Evolutionary conservation across 2,329 filamentous ascomycete genomes (phyloP).

Genomic region (Hypomyces perniciosus): DNA sequence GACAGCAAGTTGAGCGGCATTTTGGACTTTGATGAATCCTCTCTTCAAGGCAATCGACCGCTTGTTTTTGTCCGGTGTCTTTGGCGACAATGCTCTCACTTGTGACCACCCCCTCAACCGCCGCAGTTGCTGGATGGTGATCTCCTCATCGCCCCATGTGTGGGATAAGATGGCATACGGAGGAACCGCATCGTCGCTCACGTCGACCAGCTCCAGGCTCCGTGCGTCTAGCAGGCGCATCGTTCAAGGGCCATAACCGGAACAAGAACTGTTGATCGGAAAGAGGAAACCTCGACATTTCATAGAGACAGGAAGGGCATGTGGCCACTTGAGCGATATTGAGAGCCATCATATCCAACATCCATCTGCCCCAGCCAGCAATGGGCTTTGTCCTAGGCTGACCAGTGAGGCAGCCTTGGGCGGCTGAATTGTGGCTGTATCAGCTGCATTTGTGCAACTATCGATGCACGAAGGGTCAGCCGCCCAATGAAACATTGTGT

Average conservation of each 20-base stretch:
- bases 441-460: too few relatives aligned
- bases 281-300: too few relatives aligned
- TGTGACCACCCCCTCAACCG: slow-evolving; percentile 7
- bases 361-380: too few relatives aligned
- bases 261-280: not conserved
- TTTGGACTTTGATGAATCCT: slow-evolving; percentile 20
- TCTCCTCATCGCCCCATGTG: slow-evolving; percentile 23
- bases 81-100: slow-evolving; percentile 1
- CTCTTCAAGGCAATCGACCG: slow-evolving; percentile 3
- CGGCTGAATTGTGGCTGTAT: too few relatives aligned
- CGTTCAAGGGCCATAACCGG: not conserved
- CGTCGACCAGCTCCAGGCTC: slow-evolving; percentile 8
- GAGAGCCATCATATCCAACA: too few relatives aligned
- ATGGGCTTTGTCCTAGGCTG: too few relatives aligned
- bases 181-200: slow-evolving; percentile 12
- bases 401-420: too few relatives aligned
- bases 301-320: too few relatives aligned
- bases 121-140: slow-evolving; percentile 19
- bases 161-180: slow-evolving; percentile 26
- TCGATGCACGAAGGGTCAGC: too few relatives aligned
- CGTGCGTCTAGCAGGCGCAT: slow-evolving; percentile 9
- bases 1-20: slow-evolving; percentile 5
- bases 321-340: too few relatives aligned
- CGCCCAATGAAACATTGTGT: too few relatives aligned
- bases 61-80: slow-evolving; percentile 3